Evolutionary conservation across 2,329 filamentous ascomycete species (phyloP), one percentile per base, ranked within the genome.

Genomic region (Periconia sp.): DNA sequence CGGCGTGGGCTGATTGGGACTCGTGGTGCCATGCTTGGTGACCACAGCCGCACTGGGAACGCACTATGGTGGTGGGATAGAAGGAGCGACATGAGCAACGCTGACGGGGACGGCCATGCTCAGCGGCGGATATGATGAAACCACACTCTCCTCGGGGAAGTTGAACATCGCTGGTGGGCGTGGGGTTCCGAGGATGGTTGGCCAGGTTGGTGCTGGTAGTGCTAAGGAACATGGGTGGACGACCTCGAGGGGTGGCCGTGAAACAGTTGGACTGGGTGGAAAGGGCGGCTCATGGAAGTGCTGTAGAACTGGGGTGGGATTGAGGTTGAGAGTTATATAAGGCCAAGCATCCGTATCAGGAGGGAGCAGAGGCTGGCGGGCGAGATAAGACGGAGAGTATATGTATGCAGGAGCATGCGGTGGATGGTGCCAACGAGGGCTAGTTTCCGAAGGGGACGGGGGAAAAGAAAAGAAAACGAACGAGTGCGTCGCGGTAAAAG

Each of bases 1-100:
- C 72, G 6, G 64, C 60, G 3, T 66, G 66, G 19, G 69, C 49
- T 10, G 70, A 66, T 53, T 74, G 67, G 6, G 65, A 60, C 54
- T 74, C 72, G 58, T 79, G 77, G 57, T 75, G 74, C 71, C 76
- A 79, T 59, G 77, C 76, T 62, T 77, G 76, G 62, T 79, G 77
- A 14, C 77, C 76, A 59, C 77, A 79, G 18, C 76, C 76, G 57
- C 77, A 79, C 47, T 63, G 70, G n/a, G 74, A 75, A 56, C 70
- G 70, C 18, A 74, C 62, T 13, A 66, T 50, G 10, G 69, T 57
- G 48, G 72, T 69, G 5, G 75, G 75, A 13, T 72, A 74, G 66
- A 76, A 79, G 60, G 70, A 72, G 47, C 76, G 75, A 54, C 77
- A 79, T n/a, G 70, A 58, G 60, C 77, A 79, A 53, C 73, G 73